These are phyloP conservation scores for Blastomyces gilchristii DNA, from an alignment of 2,329 filamentous ascomycete genomes.

Conservation along the genomic window DNA sequence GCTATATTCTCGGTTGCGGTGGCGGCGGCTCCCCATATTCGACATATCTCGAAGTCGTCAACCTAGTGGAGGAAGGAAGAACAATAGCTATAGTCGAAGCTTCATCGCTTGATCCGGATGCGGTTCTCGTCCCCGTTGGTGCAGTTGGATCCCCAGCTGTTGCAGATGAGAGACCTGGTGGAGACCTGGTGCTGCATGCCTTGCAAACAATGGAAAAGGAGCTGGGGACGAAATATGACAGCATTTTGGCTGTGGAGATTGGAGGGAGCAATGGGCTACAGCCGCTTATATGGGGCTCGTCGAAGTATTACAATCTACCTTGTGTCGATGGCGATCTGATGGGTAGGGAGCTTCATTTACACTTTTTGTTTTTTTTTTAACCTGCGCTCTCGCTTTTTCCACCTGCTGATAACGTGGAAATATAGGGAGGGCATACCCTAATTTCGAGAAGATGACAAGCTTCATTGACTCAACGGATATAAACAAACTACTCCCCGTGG, in stretches of 20 bases:
- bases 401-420: slow-evolving; percentile 19
- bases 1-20: slow-evolving; percentile 31
- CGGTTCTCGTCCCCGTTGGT: slow-evolving; percentile 22
- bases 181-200: slow-evolving; percentile 20
- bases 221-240: slow-evolving; percentile 28
- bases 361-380: slow-evolving; percentile 16
- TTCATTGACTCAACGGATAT: slow-evolving; percentile 32
- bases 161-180: slow-evolving; percentile 21
- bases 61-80: slow-evolving; percentile 24
- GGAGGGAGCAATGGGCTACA: slow-evolving; percentile 32
- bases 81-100: slow-evolving; percentile 39
- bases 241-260: slow-evolving; percentile 27
- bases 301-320: slow-evolving; percentile 24
- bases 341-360: slow-evolving; percentile 33
- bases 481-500: slow-evolving; percentile 22
- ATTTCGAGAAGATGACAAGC: slow-evolving; percentile 31
- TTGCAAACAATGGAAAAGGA: slow-evolving; percentile 31
- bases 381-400: slow-evolving; percentile 15
- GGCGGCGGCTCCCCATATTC: slow-evolving; percentile 35
- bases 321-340: slow-evolving; percentile 41
- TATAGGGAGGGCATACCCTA: slow-evolving; percentile 5
- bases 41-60: slow-evolving; percentile 35
- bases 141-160: slow-evolving; percentile 44
- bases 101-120: slow-evolving; percentile 37
- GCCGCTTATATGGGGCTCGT: slow-evolving; percentile 36